phyloP scores from a whole-genome alignment of 2,329 filamentous ascomycete genomes.

The Furcasterigmium furcatum region DNA sequence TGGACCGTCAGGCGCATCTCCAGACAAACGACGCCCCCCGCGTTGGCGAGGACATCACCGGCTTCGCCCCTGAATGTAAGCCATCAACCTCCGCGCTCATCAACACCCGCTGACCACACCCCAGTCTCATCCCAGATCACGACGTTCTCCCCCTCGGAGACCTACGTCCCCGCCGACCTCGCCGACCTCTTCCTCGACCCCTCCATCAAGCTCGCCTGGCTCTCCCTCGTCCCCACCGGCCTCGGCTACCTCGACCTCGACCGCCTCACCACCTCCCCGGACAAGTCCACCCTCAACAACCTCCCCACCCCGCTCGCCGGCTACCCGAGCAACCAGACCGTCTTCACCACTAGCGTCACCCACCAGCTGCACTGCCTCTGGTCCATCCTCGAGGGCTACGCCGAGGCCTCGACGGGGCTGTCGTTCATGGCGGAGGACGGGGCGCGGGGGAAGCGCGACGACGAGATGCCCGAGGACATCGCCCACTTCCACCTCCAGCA shows the following conservation, averaged over 20 bases:
- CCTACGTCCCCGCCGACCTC: constrained; percentile 32
- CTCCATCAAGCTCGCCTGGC: constrained; percentile 28
- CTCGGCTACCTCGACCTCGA: constrained; percentile 33
- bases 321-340: constrained; percentile 25
- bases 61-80: constrained; percentile 34
- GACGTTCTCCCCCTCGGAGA: constrained; percentile 30
- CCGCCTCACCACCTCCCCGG: not conserved
- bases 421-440: too few relatives aligned
- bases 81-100: not conserved
- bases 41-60: constrained; percentile 30
- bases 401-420: constrained; percentile 11
- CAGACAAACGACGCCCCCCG: constrained; percentile 22
- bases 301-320: constrained; percentile 28
- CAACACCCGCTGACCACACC: not conserved
- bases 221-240: constrained; percentile 34
- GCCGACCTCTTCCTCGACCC: constrained; percentile 33
- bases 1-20: constrained; percentile 22
- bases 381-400: constrained; percentile 31
- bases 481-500: constrained; percentile 33
- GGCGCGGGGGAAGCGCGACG: too few relatives aligned
- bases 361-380: constrained; percentile 40
- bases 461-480: constrained; percentile 25
- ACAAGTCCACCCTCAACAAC: constrained; percentile 27
- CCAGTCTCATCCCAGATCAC: constrained; percentile 34
- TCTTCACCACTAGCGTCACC: constrained; percentile 38